Conservation (phyloP, 2,329 filamentous ascomycete genomes). For the Xylaria sp. region DNA sequence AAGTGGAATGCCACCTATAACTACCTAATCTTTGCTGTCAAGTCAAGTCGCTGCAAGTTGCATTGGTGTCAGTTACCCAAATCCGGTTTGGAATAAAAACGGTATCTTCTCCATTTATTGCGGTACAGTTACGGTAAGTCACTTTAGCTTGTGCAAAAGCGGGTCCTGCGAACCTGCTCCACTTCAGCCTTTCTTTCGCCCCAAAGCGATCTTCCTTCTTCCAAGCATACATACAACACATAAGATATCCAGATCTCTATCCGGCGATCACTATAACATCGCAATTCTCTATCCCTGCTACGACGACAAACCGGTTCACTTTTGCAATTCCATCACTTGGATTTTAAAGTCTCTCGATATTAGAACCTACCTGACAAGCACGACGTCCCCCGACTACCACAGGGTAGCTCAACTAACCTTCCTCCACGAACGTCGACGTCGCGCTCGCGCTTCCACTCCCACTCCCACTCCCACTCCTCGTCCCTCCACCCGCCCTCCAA, state of each 20-base stretch:
- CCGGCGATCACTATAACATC: neutral
- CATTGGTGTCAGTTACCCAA: too few species aligned
- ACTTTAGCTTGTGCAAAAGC: too few species aligned
- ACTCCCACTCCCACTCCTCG: neutral
- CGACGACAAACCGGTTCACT: constrained; percentile 81
- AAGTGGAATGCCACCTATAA: too few species aligned
- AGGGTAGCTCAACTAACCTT: neutral
- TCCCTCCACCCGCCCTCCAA: neutral
- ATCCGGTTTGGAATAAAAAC: too few species aligned
- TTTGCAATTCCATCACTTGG: constrained; percentile 85
- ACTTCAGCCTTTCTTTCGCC: constrained; percentile 32
- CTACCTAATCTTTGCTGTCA: too few species aligned
- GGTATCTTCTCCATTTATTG: too few species aligned
- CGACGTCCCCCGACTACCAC: neutral
- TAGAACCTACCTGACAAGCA: neutral
- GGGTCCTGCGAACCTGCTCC: constrained; percentile 3
- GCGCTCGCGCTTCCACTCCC: neutral
- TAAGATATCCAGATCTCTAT: neutral
- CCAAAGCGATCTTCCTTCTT: constrained; percentile 3
- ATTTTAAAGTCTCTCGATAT: neutral
- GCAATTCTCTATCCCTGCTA: neutral
- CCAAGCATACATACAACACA: neutral
- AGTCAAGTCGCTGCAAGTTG: too few species aligned
- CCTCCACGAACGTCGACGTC: neutral
- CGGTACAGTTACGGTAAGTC: too few species aligned